Conservation (phyloP, 768 basidiomycete genomes). For the Lactarius indigo region DNA sequence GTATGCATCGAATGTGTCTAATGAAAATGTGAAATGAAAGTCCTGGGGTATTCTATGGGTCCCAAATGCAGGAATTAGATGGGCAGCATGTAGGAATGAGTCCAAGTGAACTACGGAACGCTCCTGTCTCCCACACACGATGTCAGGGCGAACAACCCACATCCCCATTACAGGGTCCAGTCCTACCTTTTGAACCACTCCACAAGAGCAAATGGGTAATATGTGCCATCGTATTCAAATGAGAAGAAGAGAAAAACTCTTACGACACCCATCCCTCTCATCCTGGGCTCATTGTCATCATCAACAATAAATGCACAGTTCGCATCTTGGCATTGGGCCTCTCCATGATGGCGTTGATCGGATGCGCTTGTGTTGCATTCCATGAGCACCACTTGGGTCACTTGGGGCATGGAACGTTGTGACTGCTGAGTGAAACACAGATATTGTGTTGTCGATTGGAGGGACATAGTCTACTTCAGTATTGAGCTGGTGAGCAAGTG, state of each 20-base stretch:
- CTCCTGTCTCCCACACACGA: background rate
- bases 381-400: background rate
- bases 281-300: background rate
- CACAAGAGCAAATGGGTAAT: background rate
- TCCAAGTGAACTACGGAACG: background rate
- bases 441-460: background rate
- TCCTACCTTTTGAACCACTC: background rate
- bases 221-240: background rate
- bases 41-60: background rate
- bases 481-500: no score
- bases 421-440: background rate
- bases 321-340: background rate
- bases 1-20: constrained; percentile 28
- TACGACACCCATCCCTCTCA: background rate
- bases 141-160: background rate
- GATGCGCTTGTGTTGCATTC: background rate
- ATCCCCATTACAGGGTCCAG: background rate
- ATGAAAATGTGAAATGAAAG: constrained; percentile 19
- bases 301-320: background rate
- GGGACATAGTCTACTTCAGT: background rate
- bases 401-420: background rate
- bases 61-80: background rate
- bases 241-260: background rate
- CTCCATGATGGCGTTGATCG: background rate
- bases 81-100: background rate